These are phyloP conservation scores for Candida hispaniensis DNA, from an alignment of 805 yeast species.

Conservation along the genomic window DNA sequence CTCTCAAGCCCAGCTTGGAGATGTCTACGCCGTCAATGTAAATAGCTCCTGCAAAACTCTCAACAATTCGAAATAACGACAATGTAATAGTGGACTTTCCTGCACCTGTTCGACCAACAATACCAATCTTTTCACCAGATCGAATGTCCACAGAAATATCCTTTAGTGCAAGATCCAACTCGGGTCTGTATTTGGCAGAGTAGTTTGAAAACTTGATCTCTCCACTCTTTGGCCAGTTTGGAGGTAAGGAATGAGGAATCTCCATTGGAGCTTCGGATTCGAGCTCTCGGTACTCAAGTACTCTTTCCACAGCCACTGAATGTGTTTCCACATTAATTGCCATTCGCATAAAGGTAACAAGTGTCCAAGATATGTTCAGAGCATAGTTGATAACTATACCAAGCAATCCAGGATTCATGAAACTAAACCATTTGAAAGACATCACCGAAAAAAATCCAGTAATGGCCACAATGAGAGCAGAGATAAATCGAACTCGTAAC, in stretches of 20 bases:
- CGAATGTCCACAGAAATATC: constrained; percentile 51
- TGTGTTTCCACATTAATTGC: constrained; percentile 88
- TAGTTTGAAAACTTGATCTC: constrained; percentile 53
- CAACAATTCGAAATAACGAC: constrained; percentile 52
- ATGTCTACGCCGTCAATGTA: constrained; percentile 47
- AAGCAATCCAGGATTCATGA: constrained; percentile 68
- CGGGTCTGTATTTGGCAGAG: constrained; percentile 57
- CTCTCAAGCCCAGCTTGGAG: constrained; percentile 41
- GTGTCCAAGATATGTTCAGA: constrained; percentile 69
- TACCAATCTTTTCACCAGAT: constrained; percentile 72
- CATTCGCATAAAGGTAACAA: constrained; percentile 87
- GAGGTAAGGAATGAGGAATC: constrained; percentile 42
- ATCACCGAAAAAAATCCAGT: constrained; percentile 55
- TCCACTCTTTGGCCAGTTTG: constrained; percentile 62
- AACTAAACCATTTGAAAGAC: constrained; percentile 39
- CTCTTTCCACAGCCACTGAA: constrained; percentile 74
- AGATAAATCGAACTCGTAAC: constrained; percentile 73
- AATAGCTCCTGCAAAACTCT: constrained; percentile 41
- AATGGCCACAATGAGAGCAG: constrained; percentile 68
- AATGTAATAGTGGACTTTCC: constrained; percentile 82
- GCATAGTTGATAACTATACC: constrained; percentile 86
- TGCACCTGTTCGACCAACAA: constrained; percentile 82
- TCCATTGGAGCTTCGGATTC: constrained; percentile 42
- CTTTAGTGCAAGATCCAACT: constrained; percentile 59
- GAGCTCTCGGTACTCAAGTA: constrained; percentile 28